Base-by-base conservation (phyloP, 129 eudicot genomes). In the Centrapalus pauciflorus region DNA sequence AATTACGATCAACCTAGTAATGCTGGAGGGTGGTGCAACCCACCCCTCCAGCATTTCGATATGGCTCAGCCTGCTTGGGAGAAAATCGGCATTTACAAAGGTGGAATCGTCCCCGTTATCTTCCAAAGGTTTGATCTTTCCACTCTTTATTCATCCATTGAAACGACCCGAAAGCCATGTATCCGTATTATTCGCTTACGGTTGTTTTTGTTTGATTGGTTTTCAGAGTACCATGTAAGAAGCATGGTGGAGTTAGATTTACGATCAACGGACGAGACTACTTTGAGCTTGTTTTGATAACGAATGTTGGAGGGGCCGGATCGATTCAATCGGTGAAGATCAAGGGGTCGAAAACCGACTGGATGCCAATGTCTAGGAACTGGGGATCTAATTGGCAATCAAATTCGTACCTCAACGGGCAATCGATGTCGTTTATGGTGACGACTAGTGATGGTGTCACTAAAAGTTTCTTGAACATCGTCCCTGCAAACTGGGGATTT, bases 51-150 rank as follows among this genome's bases (percentile, higher is more conserved):
- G 40, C 97, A 90, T 76, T 90, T 90, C 40, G 97, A 90, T 78
- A 90, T 90, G 97, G 92, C 97, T 78, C 97, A 90, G 25, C 97
- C 97, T 12, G 95, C 97, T 30, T 90, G 97, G 97, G 87, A 90
- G 69, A 90, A 90, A 76, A 90, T 90, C 46, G 97, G 81, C 55
- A 78, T 90, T 51, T 90, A 87, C 55, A 37, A 70, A 33, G 97
- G 91, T 60, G 97, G 97, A 38, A 82, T 90, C 32, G 75, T 90
- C 58, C 97, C 97, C 2, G 81, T 90, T 27, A 25, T 79, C 23
- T 87, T 67, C 82, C 87, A 84, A 76, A 87, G 97, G 97, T 87
- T 1, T 25, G 4, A 5, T 38, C 32, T 40, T 20, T 20, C 61
- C 26, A 28, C 4, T 13, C 35, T 33, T 35, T 26, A 2, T 19